Base-by-base conservation (phyloP, 768 basidiomycete species). In the Boletus insuetus region DNA sequence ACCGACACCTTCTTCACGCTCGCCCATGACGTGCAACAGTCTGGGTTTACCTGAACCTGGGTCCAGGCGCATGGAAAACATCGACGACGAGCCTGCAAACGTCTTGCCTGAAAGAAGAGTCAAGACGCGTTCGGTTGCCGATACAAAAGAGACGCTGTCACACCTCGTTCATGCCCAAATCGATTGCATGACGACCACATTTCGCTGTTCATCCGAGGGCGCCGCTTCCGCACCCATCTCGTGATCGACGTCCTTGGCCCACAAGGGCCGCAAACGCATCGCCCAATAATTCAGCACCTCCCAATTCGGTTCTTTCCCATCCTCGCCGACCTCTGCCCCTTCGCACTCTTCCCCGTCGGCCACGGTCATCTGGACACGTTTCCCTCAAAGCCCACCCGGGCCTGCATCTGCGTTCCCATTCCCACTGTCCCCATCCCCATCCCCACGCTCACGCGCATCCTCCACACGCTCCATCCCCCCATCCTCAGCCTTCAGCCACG, bases 161-260 rank as follows among this genome's bases (percentile, higher is more conserved):
- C 64, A 89, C 94, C 92, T 58, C 86, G 84, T 69, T 96, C 94
- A 16, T 73, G 68, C 17, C 94, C 94, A 24, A 77, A 78, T 29
- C 94, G 77, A 72, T 96, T 96, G 65, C 89, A 93, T 77, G 13
- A 94, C 87, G 3, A 86, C 69, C 1, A 84, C 82, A 49, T 88
- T 83, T 14, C 71, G 38, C 11, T 29, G 31, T 0, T 29, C 50
- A 22, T 35, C 40, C 34, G 34, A 11, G 12, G 34, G 13, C 34
- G 34, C 13, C 34, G 34, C 13, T 3, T 34, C 34, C 11, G 34
- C 34, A 7, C 19, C 19, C 17, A 16, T 20, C 16, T n/a, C 38
- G 10, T 24, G 19, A 0, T 37, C 2, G 38, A 17, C 38, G 38
- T 16, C n/a, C 34, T 14, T 12, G 38, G 34, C 71, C 86, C 88